A percentile compares a stretch with the other conserved stretches of the same genome.
These are phyloP conservation scores for Aspergillus pseudotamarii DNA, from an alignment of 2,329 filamentous ascomycete species.

Conservation along the genomic window DNA sequence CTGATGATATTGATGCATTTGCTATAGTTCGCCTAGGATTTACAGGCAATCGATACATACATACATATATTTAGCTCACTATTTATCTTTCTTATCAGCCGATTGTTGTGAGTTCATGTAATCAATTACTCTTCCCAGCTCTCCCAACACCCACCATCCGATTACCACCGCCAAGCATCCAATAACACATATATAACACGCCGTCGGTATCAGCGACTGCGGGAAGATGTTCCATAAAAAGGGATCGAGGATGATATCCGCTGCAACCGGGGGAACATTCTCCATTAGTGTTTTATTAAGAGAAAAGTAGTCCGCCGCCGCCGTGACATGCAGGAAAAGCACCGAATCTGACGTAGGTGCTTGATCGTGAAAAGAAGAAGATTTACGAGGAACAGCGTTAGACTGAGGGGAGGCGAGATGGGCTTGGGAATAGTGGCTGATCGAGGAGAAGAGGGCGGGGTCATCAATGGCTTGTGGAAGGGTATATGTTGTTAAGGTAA, in stretches of 20 bases:
- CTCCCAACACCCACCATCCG: constrained; percentile 28
- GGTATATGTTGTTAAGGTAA: constrained; percentile 68
- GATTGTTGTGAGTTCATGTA: background rate
- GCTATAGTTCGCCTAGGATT: background rate
- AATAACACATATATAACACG: constrained; percentile 67
- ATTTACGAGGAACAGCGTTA: constrained; percentile 15
- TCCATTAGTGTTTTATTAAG: constrained; percentile 74
- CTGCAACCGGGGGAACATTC: constrained; percentile 70
- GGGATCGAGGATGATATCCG: constrained; percentile 84
- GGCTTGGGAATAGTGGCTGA: constrained; percentile 63
- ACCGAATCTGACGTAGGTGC: constrained; percentile 49
- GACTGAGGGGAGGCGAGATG: constrained; percentile 42
- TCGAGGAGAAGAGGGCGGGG: constrained; percentile 64
- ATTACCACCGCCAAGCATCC: constrained; percentile 57
- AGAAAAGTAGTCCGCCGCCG: constrained; percentile 84
- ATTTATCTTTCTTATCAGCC: constrained; percentile 19
- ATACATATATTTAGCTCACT: constrained; percentile 9
- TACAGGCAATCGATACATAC: background rate
- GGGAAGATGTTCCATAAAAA: constrained; percentile 81
- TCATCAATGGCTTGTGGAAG: constrained; percentile 64
- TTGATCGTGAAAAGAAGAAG: constrained; percentile 14
- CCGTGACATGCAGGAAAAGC: constrained; percentile 72
- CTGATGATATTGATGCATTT: background rate
- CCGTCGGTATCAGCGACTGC: constrained; percentile 72
- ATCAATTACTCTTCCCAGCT: constrained; percentile 28